Evolutionary conservation across 2,329 filamentous ascomycete genomes (phyloP).

Genomic region (Cordyceps cateniannulata): DNA sequence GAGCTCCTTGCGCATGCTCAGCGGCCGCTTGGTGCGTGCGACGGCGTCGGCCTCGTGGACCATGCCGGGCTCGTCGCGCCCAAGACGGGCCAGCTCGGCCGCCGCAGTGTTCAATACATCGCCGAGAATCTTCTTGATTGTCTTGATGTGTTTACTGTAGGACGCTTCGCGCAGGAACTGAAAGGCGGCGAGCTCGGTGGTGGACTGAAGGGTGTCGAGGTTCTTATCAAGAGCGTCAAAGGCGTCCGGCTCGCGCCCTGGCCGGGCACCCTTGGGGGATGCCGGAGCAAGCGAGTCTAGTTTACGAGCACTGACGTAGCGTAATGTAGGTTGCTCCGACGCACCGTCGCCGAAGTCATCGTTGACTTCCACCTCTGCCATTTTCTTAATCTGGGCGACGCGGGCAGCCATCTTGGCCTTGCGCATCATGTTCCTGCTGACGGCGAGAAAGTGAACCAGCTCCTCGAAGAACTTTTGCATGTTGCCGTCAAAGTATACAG

Average conservation of each 20-base stretch:
- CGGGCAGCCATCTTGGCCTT: constrained; percentile 82
- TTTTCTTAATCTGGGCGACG: constrained; percentile 57
- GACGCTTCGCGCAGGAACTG: constrained; percentile 85
- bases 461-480: constrained; percentile 78
- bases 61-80: constrained; percentile 44
- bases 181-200: constrained; percentile 82
- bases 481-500: constrained; percentile 83
- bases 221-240: constrained; percentile 73
- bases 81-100: constrained; percentile 51
- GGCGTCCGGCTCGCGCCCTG: constrained; percentile 33
- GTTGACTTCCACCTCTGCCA: constrained; percentile 53
- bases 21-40: constrained; percentile 44
- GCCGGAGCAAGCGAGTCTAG: constrained; percentile 19
- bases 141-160: constrained; percentile 68
- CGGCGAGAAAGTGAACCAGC: constrained; percentile 74
- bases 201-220: constrained; percentile 70
- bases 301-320: constrained; percentile 33
- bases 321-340: constrained; percentile 19
- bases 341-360: constrained; percentile 38
- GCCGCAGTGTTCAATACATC: constrained; percentile 56
- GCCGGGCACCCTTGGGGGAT: constrained; percentile 19
- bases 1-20: constrained; percentile 45
- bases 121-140: constrained; percentile 58
- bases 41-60: constrained; percentile 36
- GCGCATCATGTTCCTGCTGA: constrained; percentile 74